Evolutionary conservation across 2,329 filamentous ascomycete species (phyloP).

Genomic region (Escovopsis sp.): DNA sequence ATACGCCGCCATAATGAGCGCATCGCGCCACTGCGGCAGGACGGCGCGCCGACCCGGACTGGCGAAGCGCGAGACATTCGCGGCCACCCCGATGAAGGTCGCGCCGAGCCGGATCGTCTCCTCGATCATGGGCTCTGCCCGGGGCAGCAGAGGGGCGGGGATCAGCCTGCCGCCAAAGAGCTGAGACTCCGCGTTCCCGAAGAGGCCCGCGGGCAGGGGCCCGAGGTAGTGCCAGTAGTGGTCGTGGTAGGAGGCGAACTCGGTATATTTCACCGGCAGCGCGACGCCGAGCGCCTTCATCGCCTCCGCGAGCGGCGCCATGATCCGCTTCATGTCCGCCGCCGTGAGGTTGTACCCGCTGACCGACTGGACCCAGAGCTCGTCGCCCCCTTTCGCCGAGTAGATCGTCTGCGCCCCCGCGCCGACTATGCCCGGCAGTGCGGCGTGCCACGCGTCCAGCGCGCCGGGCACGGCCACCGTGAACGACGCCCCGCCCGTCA

Average conservation of each 20-base stretch:
- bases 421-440: conserved; percentile 26
- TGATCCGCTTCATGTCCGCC: conserved; percentile 21
- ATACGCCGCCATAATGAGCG: conserved; percentile 17
- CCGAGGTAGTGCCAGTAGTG: conserved; percentile 14
- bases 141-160: conserved; percentile 18
- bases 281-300: conserved; percentile 11
- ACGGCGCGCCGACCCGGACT: conserved; percentile 18
- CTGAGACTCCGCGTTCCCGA: conserved; percentile 12
- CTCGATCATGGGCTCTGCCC: background rate
- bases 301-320: conserved; percentile 26
- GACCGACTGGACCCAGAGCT: conserved; percentile 28
- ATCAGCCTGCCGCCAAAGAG: conserved; percentile 28
- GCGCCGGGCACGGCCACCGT: background rate
- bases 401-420: conserved; percentile 32
- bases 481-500: conserved; percentile 17
- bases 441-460: conserved; percentile 9
- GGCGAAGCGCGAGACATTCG: conserved; percentile 8
- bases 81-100: conserved; percentile 10
- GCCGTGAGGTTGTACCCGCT: conserved; percentile 30
- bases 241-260: conserved; percentile 16
- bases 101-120: conserved; percentile 3
- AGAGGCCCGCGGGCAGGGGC: conserved; percentile 24
- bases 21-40: conserved; percentile 26
- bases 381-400: conserved; percentile 22
- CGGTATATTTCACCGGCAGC: conserved; percentile 15